Percentiles rank a stretch among this genome's conserved stretches.
Evolutionary conservation across 768 basidiomycete genomes (phyloP).

Genomic region (Coprinellus aureogranulatus): DNA sequence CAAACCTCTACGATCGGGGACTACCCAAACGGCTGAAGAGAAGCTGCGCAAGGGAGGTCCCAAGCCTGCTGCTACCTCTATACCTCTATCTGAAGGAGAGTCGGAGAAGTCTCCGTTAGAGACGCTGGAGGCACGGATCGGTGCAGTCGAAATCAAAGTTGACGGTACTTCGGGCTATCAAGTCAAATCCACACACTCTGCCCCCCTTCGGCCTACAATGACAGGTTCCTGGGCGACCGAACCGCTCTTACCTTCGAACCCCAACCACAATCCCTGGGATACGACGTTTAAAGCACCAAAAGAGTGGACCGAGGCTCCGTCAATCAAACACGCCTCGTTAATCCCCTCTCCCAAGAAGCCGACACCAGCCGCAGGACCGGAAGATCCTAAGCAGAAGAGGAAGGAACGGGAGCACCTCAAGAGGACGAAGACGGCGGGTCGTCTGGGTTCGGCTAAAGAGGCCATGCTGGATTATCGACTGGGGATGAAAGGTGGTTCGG

Average conservation of each 20-base stretch:
- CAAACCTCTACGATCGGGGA: constrained; percentile 70
- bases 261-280: constrained; percentile 67
- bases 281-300: constrained; percentile 64
- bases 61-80: constrained; percentile 5
- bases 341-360: constrained; percentile 18
- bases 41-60: constrained; percentile 56
- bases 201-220: constrained; percentile 15
- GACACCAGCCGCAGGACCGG: neutral
- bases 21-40: constrained; percentile 60
- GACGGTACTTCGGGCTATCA: constrained; percentile 6
- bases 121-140: neutral
- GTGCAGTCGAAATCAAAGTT: neutral
- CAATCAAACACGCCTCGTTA: constrained; percentile 52
- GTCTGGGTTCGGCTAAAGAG: constrained; percentile 65
- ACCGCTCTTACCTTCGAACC: constrained; percentile 52
- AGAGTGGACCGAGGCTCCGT: constrained; percentile 44
- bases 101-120: neutral
- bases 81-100: constrained; percentile 17
- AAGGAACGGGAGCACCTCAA: constrained; percentile 51
- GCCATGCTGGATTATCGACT: constrained; percentile 75
- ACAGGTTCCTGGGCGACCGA: constrained; percentile 46
- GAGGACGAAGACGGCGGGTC: constrained; percentile 49
- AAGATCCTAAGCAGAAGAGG: constrained; percentile 25
- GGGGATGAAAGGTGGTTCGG: constrained; percentile 38
- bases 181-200: constrained; percentile 15